Evolutionary conservation across 225 moss, liverwort and hornwort genomes (phyloP), one percentile per base, ranked within the genome.

Genomic region (Straminergon stramineum): DNA sequence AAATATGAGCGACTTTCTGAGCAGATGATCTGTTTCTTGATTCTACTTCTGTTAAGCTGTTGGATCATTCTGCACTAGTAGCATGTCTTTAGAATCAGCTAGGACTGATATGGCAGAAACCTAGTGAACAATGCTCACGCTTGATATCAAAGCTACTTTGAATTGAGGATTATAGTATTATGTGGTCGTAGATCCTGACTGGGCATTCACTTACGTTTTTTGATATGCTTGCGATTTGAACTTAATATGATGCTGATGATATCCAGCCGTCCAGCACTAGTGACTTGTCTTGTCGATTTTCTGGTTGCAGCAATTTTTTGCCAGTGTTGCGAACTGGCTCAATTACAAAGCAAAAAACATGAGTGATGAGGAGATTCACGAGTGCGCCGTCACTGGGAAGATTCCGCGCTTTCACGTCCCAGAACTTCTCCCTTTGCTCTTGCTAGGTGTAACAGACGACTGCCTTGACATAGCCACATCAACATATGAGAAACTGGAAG

Each of bases 241-340:
- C 27, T 78, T 71, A 79, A 55, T 43, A 43, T 58, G 69, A 67
- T 71, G 78, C 24, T 86, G 19, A 84, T 73, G 24, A 66, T 51
- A 75, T 75, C 28, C 60, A 75, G 15, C 41, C 51, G 35, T 75
- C 34, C 60, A 75, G 61, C 77, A 73, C 18, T 51, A 90, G 35
- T 92, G 62, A 90, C 82, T 82, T 78, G 58, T 53, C 31, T 90
- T 74, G 37, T 74, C 35, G 34, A 39, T 71, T 55, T 76, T 74
- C 28, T 91, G 81, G 32, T 81, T 92, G 93, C 94, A 98, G 98
- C 87, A 94, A 11, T 96, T 96, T 88, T 96, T 96, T 89, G 80
- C 94, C 35, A 91, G 93, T 80, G 93, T 98, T 87, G 96, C 97
- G 32, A 91, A 94, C 82, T 98, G 98, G 98, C 96, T 98, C 81